phyloP scores from a whole-genome alignment of 2,329 filamentous ascomycete species.

The Cladosporium sp. region DNA sequence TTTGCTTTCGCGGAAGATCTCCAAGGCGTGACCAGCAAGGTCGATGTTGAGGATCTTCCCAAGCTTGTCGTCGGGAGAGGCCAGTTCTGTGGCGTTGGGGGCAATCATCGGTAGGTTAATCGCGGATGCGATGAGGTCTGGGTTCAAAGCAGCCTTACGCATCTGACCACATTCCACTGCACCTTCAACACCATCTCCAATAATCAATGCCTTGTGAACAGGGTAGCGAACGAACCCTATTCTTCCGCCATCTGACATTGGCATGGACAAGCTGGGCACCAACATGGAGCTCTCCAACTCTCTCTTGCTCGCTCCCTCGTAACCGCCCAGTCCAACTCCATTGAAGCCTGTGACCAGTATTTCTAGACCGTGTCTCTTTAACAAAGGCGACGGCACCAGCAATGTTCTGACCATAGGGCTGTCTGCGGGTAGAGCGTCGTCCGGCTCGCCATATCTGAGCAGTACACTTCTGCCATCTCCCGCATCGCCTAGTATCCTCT shows the following conservation, averaged over 20 bases:
- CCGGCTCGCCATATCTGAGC: slow-evolving; percentile 49
- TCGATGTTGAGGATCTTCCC: slow-evolving; percentile 55
- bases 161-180: slow-evolving; percentile 50
- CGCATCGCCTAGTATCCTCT: slow-evolving; percentile 31
- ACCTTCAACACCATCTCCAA: slow-evolving; percentile 68
- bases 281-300: slow-evolving; percentile 62
- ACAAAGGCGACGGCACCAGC: slow-evolving; percentile 56
- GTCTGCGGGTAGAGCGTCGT: slow-evolving; percentile 40
- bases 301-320: slow-evolving; percentile 19
- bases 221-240: slow-evolving; percentile 69
- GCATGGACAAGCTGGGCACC: slow-evolving; percentile 68
- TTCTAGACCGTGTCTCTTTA: slow-evolving; percentile 61
- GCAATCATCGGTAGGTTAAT: slow-evolving; percentile 55
- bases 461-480: slow-evolving; percentile 36
- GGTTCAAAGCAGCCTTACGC: slow-evolving; percentile 27
- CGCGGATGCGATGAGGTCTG: slow-evolving; percentile 48
- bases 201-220: slow-evolving; percentile 74
- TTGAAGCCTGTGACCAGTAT: slow-evolving; percentile 53
- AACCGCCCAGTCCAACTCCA: slow-evolving; percentile 36
- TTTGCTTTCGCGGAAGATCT: slow-evolving; percentile 30
- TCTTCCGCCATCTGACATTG: slow-evolving; percentile 58
- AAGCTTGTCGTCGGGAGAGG: slow-evolving; percentile 16
- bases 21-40: slow-evolving; percentile 58
- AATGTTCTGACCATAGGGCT: slow-evolving; percentile 57
- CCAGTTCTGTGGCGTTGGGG: slow-evolving; percentile 21